phyloP scores from a whole-genome alignment of 768 basidiomycete genomes.

The Fistulinella prunicolor region DNA sequence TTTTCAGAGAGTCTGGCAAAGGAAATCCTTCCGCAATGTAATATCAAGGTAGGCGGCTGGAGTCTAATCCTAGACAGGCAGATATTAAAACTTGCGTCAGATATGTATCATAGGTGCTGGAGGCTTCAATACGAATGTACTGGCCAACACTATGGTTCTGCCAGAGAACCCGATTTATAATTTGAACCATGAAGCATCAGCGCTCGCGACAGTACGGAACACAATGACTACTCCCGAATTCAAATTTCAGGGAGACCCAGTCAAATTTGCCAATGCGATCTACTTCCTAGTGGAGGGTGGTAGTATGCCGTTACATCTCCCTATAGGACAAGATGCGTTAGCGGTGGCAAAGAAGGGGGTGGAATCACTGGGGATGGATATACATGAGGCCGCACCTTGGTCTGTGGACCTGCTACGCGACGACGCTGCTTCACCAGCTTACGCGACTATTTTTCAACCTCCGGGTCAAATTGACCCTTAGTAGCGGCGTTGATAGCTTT shows the following conservation, averaged over 20 bases:
- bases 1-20: conserved; percentile 31
- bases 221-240: background rate
- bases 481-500: no score
- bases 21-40: conserved; percentile 42
- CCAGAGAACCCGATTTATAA: background rate
- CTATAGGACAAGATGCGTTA: conserved; percentile 5
- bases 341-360: background rate
- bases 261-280: conserved; percentile 1
- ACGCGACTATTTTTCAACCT: background rate
- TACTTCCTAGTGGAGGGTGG: conserved; percentile 1
- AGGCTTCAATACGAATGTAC: conserved; percentile 9
- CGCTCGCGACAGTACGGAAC: background rate
- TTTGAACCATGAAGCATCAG: background rate
- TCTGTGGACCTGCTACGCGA: conserved; percentile 5
- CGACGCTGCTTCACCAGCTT: background rate
- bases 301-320: conserved; percentile 2
- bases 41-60: conserved; percentile 26
- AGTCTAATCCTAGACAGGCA: background rate
- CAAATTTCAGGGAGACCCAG: background rate
- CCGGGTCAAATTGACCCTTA: no score
- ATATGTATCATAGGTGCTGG: conserved; percentile 20
- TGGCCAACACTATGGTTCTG: background rate
- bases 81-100: background rate
- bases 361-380: background rate
- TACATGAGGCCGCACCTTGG: conserved; percentile 1